Evolutionary conservation across 2,329 filamentous ascomycete species (phyloP).

Genomic region (Leptographium radiaticola): DNA sequence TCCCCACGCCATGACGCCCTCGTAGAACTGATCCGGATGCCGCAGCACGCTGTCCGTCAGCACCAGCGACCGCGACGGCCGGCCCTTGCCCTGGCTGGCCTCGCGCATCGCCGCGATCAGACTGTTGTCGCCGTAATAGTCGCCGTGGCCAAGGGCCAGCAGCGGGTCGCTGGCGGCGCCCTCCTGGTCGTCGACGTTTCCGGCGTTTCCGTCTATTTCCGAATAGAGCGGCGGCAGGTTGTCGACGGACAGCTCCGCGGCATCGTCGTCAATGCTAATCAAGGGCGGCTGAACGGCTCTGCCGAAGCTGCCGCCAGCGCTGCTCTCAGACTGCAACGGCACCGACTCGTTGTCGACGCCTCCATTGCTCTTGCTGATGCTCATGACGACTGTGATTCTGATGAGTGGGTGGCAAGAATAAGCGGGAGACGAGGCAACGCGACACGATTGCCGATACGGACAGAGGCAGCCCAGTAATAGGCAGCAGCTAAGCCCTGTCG

Average conservation of each 20-base stretch:
- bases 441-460: too few relatives aligned
- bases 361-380: constrained; percentile 12
- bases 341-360: constrained; percentile 17
- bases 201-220: constrained; percentile 20
- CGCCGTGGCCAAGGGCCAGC: not conserved
- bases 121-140: too few relatives aligned
- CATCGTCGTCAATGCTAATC: constrained; percentile 16
- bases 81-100: not conserved
- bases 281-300: not conserved
- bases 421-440: not conserved
- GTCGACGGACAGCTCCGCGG: constrained; percentile 20
- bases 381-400: constrained; percentile 10
- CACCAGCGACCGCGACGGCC: not conserved
- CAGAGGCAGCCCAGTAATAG: not conserved
- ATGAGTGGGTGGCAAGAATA: not conserved
- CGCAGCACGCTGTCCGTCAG: not conserved
- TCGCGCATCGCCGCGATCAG: not conserved
- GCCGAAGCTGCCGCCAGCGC: not conserved
- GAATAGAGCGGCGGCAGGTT: constrained; percentile 32
- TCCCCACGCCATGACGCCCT: constrained; percentile 20
- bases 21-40: not conserved
- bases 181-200: not conserved
- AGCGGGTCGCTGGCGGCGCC: not conserved
- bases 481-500: not conserved
- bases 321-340: constrained; percentile 13